phyloP scores from a whole-genome alignment of 2,329 filamentous ascomycete genomes.

The Beauveria varroae region DNA sequence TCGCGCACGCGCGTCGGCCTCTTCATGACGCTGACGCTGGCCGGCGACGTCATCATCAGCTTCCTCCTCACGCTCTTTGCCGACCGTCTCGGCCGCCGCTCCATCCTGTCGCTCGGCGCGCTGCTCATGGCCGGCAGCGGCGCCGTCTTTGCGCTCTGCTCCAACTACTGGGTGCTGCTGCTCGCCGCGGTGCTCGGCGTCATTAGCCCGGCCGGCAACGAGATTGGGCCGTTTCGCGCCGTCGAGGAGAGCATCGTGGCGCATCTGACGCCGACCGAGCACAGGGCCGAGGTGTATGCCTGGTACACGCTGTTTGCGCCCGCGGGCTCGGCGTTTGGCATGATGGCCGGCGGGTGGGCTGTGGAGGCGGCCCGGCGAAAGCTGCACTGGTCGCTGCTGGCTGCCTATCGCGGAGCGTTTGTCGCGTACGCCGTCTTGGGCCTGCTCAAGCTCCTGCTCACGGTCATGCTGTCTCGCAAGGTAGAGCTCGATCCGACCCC shows the following conservation, averaged over 20 bases:
- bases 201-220: constrained; percentile 55
- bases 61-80: constrained; percentile 51
- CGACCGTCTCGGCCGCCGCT: constrained; percentile 47
- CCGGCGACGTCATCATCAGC: constrained; percentile 52
- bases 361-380: constrained; percentile 40
- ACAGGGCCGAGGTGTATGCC: constrained; percentile 49
- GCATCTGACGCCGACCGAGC: constrained; percentile 40
- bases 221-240: constrained; percentile 56
- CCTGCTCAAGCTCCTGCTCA: constrained; percentile 46
- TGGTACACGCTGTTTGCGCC: constrained; percentile 55
- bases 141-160: constrained; percentile 42
- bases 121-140: constrained; percentile 49
- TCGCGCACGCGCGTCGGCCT: constrained; percentile 47
- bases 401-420: constrained; percentile 50
- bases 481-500: constrained; percentile 31
- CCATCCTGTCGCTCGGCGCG: constrained; percentile 47
- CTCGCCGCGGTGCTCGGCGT: constrained; percentile 52
- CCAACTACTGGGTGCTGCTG: constrained; percentile 52
- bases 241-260: constrained; percentile 55
- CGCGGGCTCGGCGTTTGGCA: constrained; percentile 53
- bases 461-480: constrained; percentile 38
- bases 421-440: constrained; percentile 50
- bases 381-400: constrained; percentile 34
- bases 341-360: constrained; percentile 51
- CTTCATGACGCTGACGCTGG: constrained; percentile 59